Conservation (phyloP, 2,329 filamentous ascomycete genomes). For the Xylariales sp. region DNA sequence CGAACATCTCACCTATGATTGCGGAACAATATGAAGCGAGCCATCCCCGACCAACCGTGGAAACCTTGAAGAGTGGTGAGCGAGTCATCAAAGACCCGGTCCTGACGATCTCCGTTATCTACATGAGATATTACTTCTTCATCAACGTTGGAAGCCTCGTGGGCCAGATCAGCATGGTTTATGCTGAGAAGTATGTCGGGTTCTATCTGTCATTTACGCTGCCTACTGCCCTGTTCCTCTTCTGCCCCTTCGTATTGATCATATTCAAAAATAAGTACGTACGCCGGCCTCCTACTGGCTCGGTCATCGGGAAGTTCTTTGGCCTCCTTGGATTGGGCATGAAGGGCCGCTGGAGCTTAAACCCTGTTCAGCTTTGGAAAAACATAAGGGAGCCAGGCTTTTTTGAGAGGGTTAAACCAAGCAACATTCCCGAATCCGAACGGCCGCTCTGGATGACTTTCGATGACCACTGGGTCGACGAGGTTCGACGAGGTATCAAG, state of each 20-base stretch:
- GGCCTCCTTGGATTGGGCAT: slow-evolving; percentile 69
- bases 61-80: slow-evolving; percentile 63
- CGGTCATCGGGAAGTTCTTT: slow-evolving; percentile 74
- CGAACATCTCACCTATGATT: slow-evolving; percentile 69
- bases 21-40: slow-evolving; percentile 73
- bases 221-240: slow-evolving; percentile 66
- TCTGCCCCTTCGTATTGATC: slow-evolving; percentile 66
- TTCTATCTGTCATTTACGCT: slow-evolving; percentile 70
- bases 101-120: slow-evolving; percentile 74
- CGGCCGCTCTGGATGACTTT: slow-evolving; percentile 77
- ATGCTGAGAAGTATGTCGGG: slow-evolving; percentile 74
- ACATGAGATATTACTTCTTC: slow-evolving; percentile 80
- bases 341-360: slow-evolving; percentile 72
- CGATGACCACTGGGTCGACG: slow-evolving; percentile 78
- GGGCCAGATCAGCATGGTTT: slow-evolving; percentile 56
- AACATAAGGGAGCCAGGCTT: slow-evolving; percentile 60
- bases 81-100: slow-evolving; percentile 74
- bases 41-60: slow-evolving; percentile 64
- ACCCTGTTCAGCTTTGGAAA: slow-evolving; percentile 60
- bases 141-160: slow-evolving; percentile 78
- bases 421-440: slow-evolving; percentile 63
- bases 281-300: slow-evolving; percentile 68
- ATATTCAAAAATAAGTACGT: slow-evolving; percentile 59
- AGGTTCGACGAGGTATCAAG: slow-evolving; percentile 73
- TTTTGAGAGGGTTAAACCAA: slow-evolving; percentile 78